Conservation (phyloP, 768 basidiomycete genomes). For the Kwoniella sp. region DNA sequence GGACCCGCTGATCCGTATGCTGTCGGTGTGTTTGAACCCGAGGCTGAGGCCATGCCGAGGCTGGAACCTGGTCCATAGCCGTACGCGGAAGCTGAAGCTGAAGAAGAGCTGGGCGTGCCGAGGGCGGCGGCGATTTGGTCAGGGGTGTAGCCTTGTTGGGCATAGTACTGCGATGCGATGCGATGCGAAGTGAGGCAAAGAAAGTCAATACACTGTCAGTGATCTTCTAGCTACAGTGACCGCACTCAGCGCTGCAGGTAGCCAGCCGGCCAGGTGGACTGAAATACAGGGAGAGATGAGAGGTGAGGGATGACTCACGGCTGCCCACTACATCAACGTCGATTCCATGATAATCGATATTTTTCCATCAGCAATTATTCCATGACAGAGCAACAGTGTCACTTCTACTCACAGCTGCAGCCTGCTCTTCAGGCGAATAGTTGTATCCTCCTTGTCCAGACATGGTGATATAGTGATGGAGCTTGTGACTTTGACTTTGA, state of each 20-base stretch:
- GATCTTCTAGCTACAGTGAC: too few species aligned
- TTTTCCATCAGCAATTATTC: too few species aligned
- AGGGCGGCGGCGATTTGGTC: conserved; percentile 32
- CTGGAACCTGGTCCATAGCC: conserved; percentile 14
- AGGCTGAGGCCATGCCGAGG: not conserved
- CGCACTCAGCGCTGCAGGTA: too few species aligned
- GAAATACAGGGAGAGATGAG: too few species aligned
- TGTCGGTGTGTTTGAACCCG: not conserved
- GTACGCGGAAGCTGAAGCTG: conserved; percentile 15
- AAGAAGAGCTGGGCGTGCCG: conserved; percentile 20
- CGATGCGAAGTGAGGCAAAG: too few species aligned
- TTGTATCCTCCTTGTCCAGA: conserved; percentile 26
- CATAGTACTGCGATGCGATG: conserved; percentile 45
- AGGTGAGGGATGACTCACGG: conserved; percentile 41
- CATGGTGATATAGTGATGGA: conserved; percentile 13
- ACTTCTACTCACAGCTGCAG: conserved; percentile 54
- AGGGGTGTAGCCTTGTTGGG: conserved; percentile 52
- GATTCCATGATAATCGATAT: too few species aligned
- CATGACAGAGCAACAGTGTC: too few species aligned
- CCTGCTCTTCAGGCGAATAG: conserved; percentile 50
- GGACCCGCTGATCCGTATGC: conserved; percentile 16
- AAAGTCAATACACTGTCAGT: too few species aligned
- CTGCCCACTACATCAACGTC: too few species aligned
- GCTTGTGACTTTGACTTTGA: too few species aligned
- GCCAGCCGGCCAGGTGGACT: too few species aligned